phyloP scores from a whole-genome alignment of 2,329 filamentous ascomycete species.

The Teratosphaeria destructans region DNA sequence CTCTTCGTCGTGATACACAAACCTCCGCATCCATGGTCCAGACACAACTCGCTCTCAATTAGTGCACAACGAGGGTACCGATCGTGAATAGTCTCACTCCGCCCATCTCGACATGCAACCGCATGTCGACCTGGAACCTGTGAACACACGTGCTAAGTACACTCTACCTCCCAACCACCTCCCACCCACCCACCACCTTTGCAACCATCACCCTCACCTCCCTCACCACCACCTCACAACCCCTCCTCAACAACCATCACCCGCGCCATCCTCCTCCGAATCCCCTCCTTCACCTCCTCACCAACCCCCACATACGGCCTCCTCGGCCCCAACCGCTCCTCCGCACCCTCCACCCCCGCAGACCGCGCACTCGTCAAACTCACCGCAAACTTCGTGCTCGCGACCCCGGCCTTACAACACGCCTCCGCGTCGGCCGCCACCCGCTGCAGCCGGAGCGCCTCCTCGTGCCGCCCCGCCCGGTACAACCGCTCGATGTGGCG shows the following conservation, averaged over 20 bases:
- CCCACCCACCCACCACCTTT: background rate
- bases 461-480: conserved; percentile 41
- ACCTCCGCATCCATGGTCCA: no score
- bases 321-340: conserved; percentile 48
- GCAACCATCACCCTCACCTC: background rate
- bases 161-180: no score
- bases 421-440: conserved; percentile 52
- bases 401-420: conserved; percentile 54
- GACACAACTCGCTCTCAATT: no score
- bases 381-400: conserved; percentile 54
- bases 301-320: conserved; percentile 48
- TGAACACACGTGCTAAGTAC: no score
- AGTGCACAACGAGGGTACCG: no score
- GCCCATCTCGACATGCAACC: no score
- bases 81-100: no score
- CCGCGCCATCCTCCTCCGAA: conserved; percentile 31
- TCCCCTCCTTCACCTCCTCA: conserved; percentile 35
- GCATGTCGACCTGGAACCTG: no score
- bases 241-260: conserved; percentile 32
- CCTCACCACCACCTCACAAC: conserved; percentile 7
- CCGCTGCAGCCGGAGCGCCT: conserved; percentile 49
- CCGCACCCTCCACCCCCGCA: conserved; percentile 51
- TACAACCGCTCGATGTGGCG: conserved; percentile 49
- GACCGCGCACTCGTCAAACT: conserved; percentile 47
- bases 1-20: no score